Base-by-base conservation (phyloP, 1,284 basidiomycete species). In the Polyporus tsugae region DNA sequence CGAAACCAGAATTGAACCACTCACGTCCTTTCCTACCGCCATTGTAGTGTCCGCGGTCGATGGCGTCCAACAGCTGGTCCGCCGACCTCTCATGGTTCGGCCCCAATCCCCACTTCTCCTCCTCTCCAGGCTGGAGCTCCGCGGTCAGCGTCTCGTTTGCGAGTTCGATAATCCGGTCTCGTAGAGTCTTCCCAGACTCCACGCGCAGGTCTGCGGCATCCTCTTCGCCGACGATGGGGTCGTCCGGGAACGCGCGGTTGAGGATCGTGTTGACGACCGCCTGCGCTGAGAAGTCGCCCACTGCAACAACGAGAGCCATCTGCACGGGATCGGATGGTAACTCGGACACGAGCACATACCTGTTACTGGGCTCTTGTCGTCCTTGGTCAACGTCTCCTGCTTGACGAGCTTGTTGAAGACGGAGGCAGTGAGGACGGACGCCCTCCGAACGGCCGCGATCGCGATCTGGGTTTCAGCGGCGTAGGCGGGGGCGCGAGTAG, bases 291-390 rank as follows among this genome's bases (percentile, higher is more conserved):
- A 92, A 95, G 80, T 98, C 96, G 53, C 92, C 96, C 36, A 97
- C 95, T 97, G 74, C 58, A 13, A 65, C 46, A 38, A 41, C 22
- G n/a, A 41, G 49, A 38, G 25, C 17, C 10, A 15, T 39, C 17
- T 44, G 29, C 36, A 33, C 19, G 9, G 1, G 42, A 22, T 35
- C 39, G 38, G 19, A 13, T 22, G 0, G 29, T 29, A 15, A 29
- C 29, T 13, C 3, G 36, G 1, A 46, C 44, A 55, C 19, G 6
- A 46, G 35, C 5, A 80, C 83, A 65, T 72, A 95, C 95, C 95
- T 15, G 97, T 99, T 3, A 99, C 97, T 4, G 97, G 97, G 42
- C 94, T 96, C 81, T 97, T 96, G 85, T 99, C 98, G 64, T 88
- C 91, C 80, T 99, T 99, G 58, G 91, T 92, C 59, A 98, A 83